A percentile compares a stretch with the other conserved stretches of the same genome.
phyloP scores from a whole-genome alignment of 2,329 filamentous ascomycete genomes.

The Ophioceras dolichostomum region DNA sequence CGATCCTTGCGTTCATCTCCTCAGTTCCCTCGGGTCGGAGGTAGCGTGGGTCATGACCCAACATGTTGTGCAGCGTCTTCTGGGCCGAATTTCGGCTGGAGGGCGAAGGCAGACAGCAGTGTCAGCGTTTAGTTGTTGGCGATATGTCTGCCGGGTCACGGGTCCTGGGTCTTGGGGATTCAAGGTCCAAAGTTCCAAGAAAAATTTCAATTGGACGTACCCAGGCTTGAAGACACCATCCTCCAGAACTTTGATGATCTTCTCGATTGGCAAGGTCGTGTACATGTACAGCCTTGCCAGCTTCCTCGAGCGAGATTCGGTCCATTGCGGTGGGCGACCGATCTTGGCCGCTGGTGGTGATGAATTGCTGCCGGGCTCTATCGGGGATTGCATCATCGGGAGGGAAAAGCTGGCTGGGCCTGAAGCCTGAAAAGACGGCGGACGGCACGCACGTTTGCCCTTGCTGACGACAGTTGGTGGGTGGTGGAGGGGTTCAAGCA shows the following conservation, averaged over 20 bases:
- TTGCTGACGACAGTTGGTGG: too few species aligned
- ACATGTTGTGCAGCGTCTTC: conserved; percentile 42
- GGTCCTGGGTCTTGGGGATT: too few species aligned
- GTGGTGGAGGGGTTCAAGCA: too few species aligned
- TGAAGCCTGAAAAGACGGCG: too few species aligned
- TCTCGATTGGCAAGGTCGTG: conserved; percentile 36
- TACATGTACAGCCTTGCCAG: conserved; percentile 44
- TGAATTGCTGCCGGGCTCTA: neutral
- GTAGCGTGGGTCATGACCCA: conserved; percentile 48
- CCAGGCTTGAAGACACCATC: conserved; percentile 31
- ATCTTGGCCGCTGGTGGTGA: conserved; percentile 15
- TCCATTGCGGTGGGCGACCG: conserved; percentile 46
- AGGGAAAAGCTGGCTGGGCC: too few species aligned
- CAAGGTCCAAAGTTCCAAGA: neutral
- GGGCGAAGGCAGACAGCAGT: too few species aligned
- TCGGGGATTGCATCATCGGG: neutral
- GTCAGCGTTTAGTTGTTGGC: too few species aligned
- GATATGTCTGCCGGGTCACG: too few species aligned
- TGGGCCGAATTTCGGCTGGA: conserved; percentile 43
- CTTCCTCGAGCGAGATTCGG: conserved; percentile 35
- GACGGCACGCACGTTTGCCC: too few species aligned
- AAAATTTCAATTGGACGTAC: conserved; percentile 21
- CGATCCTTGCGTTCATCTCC: conserved; percentile 39
- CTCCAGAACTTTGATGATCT: conserved; percentile 35
- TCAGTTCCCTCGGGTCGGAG: conserved; percentile 36